Conservation (phyloP, 2,329 filamentous ascomycete genomes). For the Exophiala phaeomuriformis region DNA sequence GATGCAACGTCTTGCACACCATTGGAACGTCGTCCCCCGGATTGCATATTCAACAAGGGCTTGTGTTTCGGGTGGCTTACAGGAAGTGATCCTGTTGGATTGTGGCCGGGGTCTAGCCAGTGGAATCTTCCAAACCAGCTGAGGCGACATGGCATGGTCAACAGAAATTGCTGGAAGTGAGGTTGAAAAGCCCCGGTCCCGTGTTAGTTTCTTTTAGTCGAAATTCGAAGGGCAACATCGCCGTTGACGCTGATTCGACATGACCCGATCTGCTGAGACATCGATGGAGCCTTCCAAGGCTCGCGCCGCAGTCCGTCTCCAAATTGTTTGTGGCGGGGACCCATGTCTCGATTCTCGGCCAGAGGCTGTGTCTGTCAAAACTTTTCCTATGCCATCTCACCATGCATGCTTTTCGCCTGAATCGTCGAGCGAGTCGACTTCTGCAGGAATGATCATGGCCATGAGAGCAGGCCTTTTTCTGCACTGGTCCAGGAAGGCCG, state of each 20-base stretch:
- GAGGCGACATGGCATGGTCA: background rate
- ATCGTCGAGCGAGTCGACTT: too few species aligned
- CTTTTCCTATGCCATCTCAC: too few species aligned
- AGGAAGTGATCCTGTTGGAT: too few species aligned
- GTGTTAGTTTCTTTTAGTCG: background rate
- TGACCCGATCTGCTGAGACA: background rate
- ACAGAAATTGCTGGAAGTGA: background rate
- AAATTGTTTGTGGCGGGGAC: background rate
- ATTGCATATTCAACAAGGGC: too few species aligned
- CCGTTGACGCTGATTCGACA: background rate
- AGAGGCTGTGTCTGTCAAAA: too few species aligned
- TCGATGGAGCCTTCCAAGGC: constrained; percentile 8
- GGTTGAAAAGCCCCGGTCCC: background rate
- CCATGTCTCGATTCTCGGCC: background rate
- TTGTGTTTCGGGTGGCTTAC: too few species aligned
- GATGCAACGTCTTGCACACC: too few species aligned
- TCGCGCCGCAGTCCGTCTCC: background rate
- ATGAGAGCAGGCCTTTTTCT: background rate
- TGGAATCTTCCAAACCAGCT: too few species aligned
- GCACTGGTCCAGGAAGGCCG: background rate
- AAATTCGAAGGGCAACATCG: background rate
- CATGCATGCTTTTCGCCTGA: too few species aligned
- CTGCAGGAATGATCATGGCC: background rate
- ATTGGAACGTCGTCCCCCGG: too few species aligned
- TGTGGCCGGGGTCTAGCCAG: too few species aligned